Conservation (phyloP, 306 rosid species). For the Citrullus colocynthis region DNA sequence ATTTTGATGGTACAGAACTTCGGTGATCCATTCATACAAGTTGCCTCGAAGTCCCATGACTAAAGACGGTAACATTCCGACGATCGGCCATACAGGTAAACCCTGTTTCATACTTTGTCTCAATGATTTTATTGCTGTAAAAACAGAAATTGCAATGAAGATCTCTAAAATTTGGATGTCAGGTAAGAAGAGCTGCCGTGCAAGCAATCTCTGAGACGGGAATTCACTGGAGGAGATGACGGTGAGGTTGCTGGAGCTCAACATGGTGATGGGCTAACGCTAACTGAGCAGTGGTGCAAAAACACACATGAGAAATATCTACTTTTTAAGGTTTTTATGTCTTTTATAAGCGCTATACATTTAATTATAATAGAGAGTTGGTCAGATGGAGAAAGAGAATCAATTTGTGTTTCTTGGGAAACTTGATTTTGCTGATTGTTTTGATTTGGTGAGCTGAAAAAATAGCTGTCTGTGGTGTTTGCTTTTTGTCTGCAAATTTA, state of each 20-base stretch:
- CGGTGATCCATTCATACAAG: constrained; percentile 58
- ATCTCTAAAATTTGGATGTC: constrained; percentile 47
- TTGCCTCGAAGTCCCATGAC: constrained; percentile 21
- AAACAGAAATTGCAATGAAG: constrained; percentile 34
- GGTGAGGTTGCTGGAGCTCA: constrained; percentile 8
- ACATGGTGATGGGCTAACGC: background rate
- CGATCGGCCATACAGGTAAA: constrained; percentile 57
- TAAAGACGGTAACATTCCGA: constrained; percentile 78
- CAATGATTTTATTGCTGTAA: constrained; percentile 42
- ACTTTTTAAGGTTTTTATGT: background rate
- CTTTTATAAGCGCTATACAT: background rate
- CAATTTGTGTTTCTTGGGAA: constrained; percentile 48
- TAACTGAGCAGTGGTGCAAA: background rate
- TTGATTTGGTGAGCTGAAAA: constrained; percentile 76
- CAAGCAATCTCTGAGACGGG: constrained; percentile 25
- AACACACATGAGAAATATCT: background rate
- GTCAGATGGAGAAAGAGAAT: background rate
- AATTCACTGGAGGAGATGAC: constrained; percentile 13
- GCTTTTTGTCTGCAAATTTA: background rate
- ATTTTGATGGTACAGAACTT: constrained; percentile 26
- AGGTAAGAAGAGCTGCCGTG: background rate
- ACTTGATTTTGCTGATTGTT: constrained; percentile 29
- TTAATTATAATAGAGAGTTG: background rate
- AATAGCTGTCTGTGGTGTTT: background rate
- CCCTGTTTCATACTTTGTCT: constrained; percentile 52